Evolutionary conservation across 2,329 filamentous ascomycete genomes (phyloP), one percentile per base, ranked within the genome.

Genomic region (Chaetomium strumarium): DNA sequence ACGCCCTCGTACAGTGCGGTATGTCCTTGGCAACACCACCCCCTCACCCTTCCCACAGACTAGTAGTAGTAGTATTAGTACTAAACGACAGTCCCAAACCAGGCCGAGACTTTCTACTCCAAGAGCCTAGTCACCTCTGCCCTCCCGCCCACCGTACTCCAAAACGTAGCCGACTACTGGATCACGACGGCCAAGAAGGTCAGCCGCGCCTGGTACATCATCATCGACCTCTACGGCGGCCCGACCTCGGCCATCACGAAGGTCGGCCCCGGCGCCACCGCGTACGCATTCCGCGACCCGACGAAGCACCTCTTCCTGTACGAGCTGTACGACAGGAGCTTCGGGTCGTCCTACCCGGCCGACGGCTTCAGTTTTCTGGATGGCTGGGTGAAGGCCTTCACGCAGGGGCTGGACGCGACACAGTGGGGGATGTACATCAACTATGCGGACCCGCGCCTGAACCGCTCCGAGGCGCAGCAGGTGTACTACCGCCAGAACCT

Each of bases 341-440:
- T 37, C 36, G 54, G 14, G 8, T 57, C 60, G 11, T 41, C 61
- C 1, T 75, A 74, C 51, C 66, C 65, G 9, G 55, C 64, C 16
- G 67, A 66, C 46, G 71, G 70, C 11, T 66, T 70, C 24, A 48
- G 57, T 31, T 72, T 71, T 46, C 63, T 75, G 36, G 67, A 75
- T 34, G 69, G 69, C 46, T 70, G 75, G 62, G 70, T 72, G 55
- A 64, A 68, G 48, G 46, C 56, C n/a, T 64, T 67, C 46, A 65
- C 60, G 2, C 53, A 59, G 9, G 60, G 61, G 30, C 56, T 67
- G 17, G 48, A 65, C 12, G 58, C 67, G 34, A 68, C 65, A 1
- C 58, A 66, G 8, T 76, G 75, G 64, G 75, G 73, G 16, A 74
- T 73, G 52, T 80, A 80, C 56, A 66, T 75, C 58, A 80, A 80